Evolutionary conservation across 345 rosid genomes (phyloP).

Genomic region (Laguncularia racemosa): DNA sequence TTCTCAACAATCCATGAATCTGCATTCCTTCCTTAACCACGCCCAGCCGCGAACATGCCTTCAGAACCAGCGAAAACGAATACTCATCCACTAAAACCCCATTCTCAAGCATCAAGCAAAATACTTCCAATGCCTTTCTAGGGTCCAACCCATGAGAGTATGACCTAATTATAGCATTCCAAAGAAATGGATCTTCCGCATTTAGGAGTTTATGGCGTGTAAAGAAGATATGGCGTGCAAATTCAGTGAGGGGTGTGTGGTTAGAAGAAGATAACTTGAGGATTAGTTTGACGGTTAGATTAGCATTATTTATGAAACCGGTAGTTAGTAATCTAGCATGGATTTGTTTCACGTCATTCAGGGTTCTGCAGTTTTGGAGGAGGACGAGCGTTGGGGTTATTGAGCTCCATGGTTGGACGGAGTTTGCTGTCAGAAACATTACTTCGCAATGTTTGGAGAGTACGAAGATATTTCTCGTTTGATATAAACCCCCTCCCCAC

Average conservation of each 20-base stretch:
- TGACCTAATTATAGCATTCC: slow-evolving; percentile 43
- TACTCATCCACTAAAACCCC: slow-evolving; percentile 31
- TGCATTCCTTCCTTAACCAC: slow-evolving; percentile 34
- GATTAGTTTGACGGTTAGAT: slow-evolving; percentile 26
- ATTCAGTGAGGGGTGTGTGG: slow-evolving; percentile 16
- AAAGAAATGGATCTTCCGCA: slow-evolving; percentile 29
- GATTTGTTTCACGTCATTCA: slow-evolving; percentile 25
- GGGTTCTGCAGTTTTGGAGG: slow-evolving; percentile 28
- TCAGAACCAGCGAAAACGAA: slow-evolving; percentile 38
- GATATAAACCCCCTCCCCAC: no score
- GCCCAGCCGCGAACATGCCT: slow-evolving; percentile 38
- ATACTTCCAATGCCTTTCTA: slow-evolving; percentile 16
- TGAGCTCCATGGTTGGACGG: slow-evolving; percentile 37
- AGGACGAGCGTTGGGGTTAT: slow-evolving; percentile 21
- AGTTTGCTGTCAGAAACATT: slow-evolving; percentile 9
- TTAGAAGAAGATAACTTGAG: slow-evolving; percentile 26
- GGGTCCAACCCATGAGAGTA: slow-evolving; percentile 43
- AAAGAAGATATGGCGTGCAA: slow-evolving; percentile 33
- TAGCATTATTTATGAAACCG: slow-evolving; percentile 23
- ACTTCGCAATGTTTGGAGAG: no score
- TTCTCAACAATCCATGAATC: slow-evolving; percentile 41
- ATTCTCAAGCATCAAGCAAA: slow-evolving; percentile 29
- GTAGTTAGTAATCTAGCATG: slow-evolving; percentile 34
- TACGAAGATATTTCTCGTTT: no score
- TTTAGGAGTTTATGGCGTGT: slow-evolving; percentile 9